phyloP scores from a whole-genome alignment of 768 basidiomycete species.

The Amanita polypyramis region DNA sequence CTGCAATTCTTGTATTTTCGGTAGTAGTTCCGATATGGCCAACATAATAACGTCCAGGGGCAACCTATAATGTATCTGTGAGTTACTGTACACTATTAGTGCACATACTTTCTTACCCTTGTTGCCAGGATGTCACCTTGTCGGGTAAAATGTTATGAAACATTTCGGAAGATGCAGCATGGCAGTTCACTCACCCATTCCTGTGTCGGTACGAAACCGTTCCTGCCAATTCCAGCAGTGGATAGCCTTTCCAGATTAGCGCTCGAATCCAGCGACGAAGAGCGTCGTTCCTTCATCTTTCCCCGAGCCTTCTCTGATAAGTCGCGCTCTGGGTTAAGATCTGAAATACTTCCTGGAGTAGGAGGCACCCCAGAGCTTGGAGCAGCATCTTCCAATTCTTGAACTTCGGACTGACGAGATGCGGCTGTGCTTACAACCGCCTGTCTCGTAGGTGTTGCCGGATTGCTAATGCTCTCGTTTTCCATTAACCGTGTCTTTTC shows the following conservation, averaged over 20 bases:
- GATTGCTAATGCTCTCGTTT: constrained; percentile 24
- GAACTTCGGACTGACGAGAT: constrained; percentile 2
- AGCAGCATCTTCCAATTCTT: not conserved
- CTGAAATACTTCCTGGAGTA: not conserved
- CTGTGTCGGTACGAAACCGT: constrained; percentile 91
- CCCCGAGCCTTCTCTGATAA: constrained; percentile 84
- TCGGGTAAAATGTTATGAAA: not conserved
- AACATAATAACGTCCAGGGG: constrained; percentile 85
- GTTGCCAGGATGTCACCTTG: constrained; percentile 90
- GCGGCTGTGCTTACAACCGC: constrained; percentile 13
- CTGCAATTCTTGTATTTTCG: constrained; percentile 77
- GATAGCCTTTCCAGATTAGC: constrained; percentile 53
- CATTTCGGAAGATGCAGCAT: not conserved
- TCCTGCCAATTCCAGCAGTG: constrained; percentile 67
- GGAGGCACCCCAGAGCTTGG: not conserved
- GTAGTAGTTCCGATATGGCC: constrained; percentile 78
- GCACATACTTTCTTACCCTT: constrained; percentile 49
- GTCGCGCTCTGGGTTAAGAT: constrained; percentile 9
- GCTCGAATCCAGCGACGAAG: constrained; percentile 39
- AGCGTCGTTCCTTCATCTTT: constrained; percentile 76
- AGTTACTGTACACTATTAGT: constrained; percentile 2
- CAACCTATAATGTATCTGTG: constrained; percentile 36
- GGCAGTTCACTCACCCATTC: constrained; percentile 71
- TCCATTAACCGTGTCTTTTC: constrained; percentile 64
- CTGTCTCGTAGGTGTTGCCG: constrained; percentile 15